A percentile compares a stretch with the other conserved stretches of the same genome.
Conservation (phyloP, 1,139 yeast species). For the Trichomonascaceae sp. region DNA sequence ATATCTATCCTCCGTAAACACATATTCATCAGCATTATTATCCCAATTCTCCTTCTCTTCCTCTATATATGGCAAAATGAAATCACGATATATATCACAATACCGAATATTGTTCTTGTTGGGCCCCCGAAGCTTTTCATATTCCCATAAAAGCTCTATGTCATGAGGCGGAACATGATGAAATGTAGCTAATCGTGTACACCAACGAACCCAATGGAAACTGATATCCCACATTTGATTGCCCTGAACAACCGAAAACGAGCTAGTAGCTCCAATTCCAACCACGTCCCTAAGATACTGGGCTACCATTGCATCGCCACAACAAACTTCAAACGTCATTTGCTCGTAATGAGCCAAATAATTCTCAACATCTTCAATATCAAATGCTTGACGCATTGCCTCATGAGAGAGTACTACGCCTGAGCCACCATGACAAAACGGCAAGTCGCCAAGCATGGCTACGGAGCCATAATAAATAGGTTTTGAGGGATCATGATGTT, state of each 20-base stretch:
- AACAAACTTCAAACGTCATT: conserved; percentile 26
- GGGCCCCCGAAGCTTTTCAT: conserved; percentile 29
- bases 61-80: conserved; percentile 28
- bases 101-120: conserved; percentile 26
- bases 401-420: conserved; percentile 33
- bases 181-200: conserved; percentile 32
- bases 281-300: conserved; percentile 15
- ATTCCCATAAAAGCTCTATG: conserved; percentile 33
- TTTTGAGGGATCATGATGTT: conserved; percentile 21
- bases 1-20: conserved; percentile 14
- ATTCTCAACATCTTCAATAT: conserved; percentile 13
- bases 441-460: conserved; percentile 18
- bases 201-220: conserved; percentile 26
- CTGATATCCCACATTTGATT: conserved; percentile 22
- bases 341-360: conserved; percentile 22
- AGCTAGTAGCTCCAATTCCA: conserved; percentile 18
- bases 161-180: conserved; percentile 33
- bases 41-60: conserved; percentile 27
- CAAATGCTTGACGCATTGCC: conserved; percentile 27
- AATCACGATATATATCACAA: conserved; percentile 32
- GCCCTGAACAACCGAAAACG: conserved; percentile 28
- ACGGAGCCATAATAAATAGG: conserved; percentile 31
- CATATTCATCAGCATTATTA: conserved; percentile 20
- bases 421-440: conserved; percentile 37
- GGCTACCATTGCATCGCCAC: conserved; percentile 36